Base-by-base conservation (phyloP, 2,329 filamentous ascomycete species). In the Drechslerella dactyloides region DNA sequence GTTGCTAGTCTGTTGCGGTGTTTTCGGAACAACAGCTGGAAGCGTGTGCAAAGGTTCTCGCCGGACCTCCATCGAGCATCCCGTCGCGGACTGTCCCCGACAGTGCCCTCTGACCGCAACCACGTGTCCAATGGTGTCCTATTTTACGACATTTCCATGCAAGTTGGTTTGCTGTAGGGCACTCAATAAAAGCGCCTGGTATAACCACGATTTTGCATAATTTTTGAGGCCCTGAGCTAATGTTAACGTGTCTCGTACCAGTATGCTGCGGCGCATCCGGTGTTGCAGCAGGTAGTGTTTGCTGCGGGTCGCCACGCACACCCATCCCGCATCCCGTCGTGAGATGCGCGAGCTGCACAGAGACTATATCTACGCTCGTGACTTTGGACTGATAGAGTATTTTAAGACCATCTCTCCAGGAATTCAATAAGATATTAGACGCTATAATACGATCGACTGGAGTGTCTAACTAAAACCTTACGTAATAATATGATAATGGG, bases 31-130 rank as follows among this genome's bases (percentile, higher is more conserved):
- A 5, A 55, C 63, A 6, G 60, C 63, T 0, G 63, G 63, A 5
- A 68, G 63, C 30, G 63, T 68, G 7, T 68, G 63, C 55, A 54
- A 19, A 4, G 63, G 63, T 6, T 60, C 63, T 21, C 63, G 55
- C 13, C 63, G 55, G 6, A 68, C 63, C 24, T 59, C 55, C 0
- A 68, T 68, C 11, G 44, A 52, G 13, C 63, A 68, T 54, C 63
- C 63, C 11, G 60, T 59, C 11, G 27, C 27, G 27, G 27, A 33
- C 27, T 33, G 27, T 33, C 62, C 62, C 15, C 24, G 62, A 58
- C 53, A 40, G 5, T 66, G 62, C n/a, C 51, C 54, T 1, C 58
- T 33, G 21, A 66, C 62, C 1, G n/a, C n/a, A n/a, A 66, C 62
- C 10, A 50, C 62, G 13, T 66, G 62, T 30, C 62, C 62, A 2